These are phyloP conservation scores for Carex myosuroides DNA, from an alignment of 176 grass and related monocot genomes.

Conservation along the genomic window DNA sequence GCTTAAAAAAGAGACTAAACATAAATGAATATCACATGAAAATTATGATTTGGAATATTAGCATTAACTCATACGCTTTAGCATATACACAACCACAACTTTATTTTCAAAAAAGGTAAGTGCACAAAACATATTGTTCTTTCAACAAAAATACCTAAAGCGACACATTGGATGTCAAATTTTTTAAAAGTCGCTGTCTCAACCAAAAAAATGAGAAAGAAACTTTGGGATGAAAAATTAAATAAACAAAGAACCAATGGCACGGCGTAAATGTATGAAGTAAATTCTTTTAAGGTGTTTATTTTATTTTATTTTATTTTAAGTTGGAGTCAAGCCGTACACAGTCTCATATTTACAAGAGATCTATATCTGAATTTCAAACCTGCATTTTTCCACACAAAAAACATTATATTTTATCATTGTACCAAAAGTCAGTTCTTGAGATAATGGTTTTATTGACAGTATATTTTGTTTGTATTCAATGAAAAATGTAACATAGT, in stretches of 20 bases:
- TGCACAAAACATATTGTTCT: neutral
- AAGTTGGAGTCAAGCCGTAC: too few species aligned
- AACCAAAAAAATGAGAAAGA: neutral
- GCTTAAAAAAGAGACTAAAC: neutral
- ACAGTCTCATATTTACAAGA: too few species aligned
- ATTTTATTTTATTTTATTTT: too few species aligned
- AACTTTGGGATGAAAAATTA: neutral
- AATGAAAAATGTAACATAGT: too few species aligned
- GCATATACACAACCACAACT: neutral
- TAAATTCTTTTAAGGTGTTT: too few species aligned
- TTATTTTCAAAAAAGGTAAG: neutral
- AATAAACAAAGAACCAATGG: neutral
- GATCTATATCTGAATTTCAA: too few species aligned
- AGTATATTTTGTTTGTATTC: too few species aligned
- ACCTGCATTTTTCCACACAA: too few species aligned
- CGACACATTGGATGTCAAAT: neutral
- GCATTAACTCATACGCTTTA: neutral
- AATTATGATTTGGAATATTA: neutral
- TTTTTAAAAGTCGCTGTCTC: neutral
- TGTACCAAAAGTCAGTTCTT: too few species aligned
- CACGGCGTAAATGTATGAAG: too few species aligned
- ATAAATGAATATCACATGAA: neutral
- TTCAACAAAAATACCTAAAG: neutral
- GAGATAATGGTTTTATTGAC: too few species aligned
- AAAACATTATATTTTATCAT: too few species aligned